Evolutionary conservation across 2,329 filamentous ascomycete genomes (phyloP).

Genomic region (Metarhizium sp.): DNA sequence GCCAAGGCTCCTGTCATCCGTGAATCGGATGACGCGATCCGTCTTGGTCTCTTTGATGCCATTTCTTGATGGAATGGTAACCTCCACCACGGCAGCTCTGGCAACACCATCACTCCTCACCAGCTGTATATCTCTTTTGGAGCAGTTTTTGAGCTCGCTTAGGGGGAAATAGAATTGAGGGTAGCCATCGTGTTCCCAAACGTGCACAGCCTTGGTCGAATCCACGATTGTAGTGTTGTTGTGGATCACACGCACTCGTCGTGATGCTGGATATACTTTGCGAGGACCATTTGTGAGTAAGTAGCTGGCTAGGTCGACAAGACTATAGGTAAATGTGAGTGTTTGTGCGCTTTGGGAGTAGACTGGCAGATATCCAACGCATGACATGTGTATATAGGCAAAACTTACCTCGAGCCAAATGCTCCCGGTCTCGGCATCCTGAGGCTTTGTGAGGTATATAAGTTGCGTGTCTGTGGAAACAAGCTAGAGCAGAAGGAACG

Average conservation of each 20-base stretch:
- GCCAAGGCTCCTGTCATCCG: slow-evolving; percentile 25
- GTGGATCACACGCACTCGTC: slow-evolving; percentile 24
- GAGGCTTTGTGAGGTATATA: background rate
- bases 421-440: slow-evolving; percentile 8
- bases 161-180: slow-evolving; percentile 34
- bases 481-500: background rate
- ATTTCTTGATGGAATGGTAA: slow-evolving; percentile 18
- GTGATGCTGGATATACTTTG: slow-evolving; percentile 14
- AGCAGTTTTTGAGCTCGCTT: slow-evolving; percentile 18
- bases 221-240: slow-evolving; percentile 26
- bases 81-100: slow-evolving; percentile 19
- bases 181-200: slow-evolving; percentile 39
- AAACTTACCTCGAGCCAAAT: slow-evolving; percentile 8
- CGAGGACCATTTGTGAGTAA: slow-evolving; percentile 18
- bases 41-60: slow-evolving; percentile 16
- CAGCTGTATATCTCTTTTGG: slow-evolving; percentile 15
- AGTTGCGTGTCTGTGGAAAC: background rate
- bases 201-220: slow-evolving; percentile 24
- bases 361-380: no score
- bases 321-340: slow-evolving; percentile 9
- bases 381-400: background rate
- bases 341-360: background rate
- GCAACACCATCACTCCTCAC: slow-evolving; percentile 16
- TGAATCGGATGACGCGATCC: slow-evolving; percentile 29
- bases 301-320: slow-evolving; percentile 17